Evolutionary conservation across 257 asterid genomes (phyloP).

Genomic region (Haberlea rhodopensis): DNA sequence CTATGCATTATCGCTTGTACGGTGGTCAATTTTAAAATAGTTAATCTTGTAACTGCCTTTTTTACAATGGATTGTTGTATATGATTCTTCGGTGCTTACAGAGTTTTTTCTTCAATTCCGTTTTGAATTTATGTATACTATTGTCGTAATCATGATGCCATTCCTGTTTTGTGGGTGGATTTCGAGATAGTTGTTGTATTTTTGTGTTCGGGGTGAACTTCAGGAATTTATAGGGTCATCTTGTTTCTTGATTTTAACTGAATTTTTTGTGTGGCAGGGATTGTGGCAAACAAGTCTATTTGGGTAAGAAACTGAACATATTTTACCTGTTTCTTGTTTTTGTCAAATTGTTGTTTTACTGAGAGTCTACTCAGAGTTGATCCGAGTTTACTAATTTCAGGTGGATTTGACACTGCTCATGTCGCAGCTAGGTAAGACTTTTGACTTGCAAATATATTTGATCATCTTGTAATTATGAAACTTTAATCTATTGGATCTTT

Average conservation of each 20-base stretch:
- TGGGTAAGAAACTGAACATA: constrained; percentile 46
- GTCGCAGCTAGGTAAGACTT: constrained; percentile 75
- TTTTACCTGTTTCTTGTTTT: neutral
- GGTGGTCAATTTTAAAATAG: neutral
- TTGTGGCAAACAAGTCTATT: constrained; percentile 92
- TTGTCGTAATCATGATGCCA: too few species aligned
- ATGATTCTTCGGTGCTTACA: neutral
- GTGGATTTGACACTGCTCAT: constrained; percentile 95
- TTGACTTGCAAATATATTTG: constrained; percentile 2
- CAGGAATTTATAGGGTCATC: constrained; percentile 6
- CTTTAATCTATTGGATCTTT: constrained; percentile 4
- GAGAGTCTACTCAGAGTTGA: neutral
- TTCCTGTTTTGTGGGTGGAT: constrained; percentile 21
- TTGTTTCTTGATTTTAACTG: constrained; percentile 24
- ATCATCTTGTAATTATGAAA: constrained; percentile 8
- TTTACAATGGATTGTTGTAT: too few species aligned
- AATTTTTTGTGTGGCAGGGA: constrained; percentile 63
- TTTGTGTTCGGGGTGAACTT: neutral
- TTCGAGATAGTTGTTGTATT: neutral
- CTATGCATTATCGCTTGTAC: constrained; percentile 10
- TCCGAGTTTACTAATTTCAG: constrained; percentile 38
- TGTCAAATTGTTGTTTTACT: neutral
- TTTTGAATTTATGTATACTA: constrained; percentile 7
- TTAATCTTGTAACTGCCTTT: too few species aligned
- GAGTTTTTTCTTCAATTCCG: constrained; percentile 3